phyloP scores from a whole-genome alignment of 2,329 filamentous ascomycete species.

The Penicillium frequentans region DNA sequence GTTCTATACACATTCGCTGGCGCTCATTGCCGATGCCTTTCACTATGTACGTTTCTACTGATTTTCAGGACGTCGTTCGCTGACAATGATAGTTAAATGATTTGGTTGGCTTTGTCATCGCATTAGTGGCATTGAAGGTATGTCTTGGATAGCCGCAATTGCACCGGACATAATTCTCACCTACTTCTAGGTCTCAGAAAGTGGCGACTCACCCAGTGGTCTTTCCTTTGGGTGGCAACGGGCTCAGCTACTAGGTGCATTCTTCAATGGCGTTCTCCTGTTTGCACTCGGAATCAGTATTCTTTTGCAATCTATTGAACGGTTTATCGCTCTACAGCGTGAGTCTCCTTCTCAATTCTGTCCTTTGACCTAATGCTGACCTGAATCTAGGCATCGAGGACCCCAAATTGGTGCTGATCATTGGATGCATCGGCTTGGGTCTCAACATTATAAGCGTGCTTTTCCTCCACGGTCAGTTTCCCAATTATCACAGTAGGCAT shows the following conservation, averaged over 20 bases:
- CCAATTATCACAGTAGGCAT: neutral
- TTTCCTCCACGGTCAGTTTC: conserved; percentile 61
- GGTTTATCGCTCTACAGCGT: conserved; percentile 41
- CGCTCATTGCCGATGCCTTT: conserved; percentile 74
- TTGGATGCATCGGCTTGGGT: conserved; percentile 66
- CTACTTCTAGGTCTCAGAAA: conserved; percentile 54
- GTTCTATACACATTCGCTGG: conserved; percentile 69
- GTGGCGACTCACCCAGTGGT: conserved; percentile 55
- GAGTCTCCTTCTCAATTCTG: conserved; percentile 4
- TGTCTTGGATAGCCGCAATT: conserved; percentile 10
- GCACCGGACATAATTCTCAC: neutral
- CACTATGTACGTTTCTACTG: conserved; percentile 61
- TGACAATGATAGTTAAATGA: conserved; percentile 62
- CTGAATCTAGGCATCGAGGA: conserved; percentile 57
- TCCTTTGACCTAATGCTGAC: conserved; percentile 5
- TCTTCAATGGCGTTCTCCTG: conserved; percentile 78
- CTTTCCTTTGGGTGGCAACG: conserved; percentile 77
- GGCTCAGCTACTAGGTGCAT: conserved; percentile 70
- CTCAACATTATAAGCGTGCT: conserved; percentile 67
- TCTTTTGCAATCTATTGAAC: conserved; percentile 69
- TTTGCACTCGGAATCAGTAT: conserved; percentile 72
- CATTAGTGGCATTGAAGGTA: conserved; percentile 64
- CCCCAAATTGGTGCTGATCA: conserved; percentile 65
- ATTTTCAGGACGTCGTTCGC: neutral
- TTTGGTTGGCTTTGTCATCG: conserved; percentile 67